Evolutionary conservation across 139 green algal species (phyloP).

Genomic region (Closterium sp.): DNA sequence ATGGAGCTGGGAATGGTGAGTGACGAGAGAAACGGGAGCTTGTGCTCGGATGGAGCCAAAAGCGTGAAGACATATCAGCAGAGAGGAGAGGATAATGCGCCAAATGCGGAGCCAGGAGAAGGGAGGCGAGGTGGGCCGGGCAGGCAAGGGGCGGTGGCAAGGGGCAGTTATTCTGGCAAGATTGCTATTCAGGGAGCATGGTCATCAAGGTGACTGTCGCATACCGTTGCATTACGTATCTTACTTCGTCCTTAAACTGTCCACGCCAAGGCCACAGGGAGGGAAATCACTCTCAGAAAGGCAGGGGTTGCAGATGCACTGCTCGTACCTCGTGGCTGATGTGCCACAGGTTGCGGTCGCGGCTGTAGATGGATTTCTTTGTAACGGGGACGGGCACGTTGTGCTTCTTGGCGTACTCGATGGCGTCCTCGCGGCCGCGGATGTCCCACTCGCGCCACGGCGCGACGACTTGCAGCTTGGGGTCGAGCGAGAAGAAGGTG

Average conservation of each 20-base stretch:
- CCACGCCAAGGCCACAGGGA: too few relatives aligned
- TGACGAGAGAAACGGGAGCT: too few relatives aligned
- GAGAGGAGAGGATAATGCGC: too few relatives aligned
- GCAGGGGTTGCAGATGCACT: not conserved
- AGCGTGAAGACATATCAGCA: too few relatives aligned
- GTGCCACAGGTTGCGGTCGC: slow-evolving; percentile 55
- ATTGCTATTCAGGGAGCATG: too few relatives aligned
- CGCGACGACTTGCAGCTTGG: slow-evolving; percentile 98
- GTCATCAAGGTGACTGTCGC: not conserved
- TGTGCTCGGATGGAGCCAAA: too few relatives aligned
- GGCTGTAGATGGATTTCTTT: slow-evolving; percentile 56
- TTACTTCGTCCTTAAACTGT: too few relatives aligned
- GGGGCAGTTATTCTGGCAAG: too few relatives aligned
- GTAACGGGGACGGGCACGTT: slow-evolving; percentile 52
- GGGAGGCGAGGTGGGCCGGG: not conserved
- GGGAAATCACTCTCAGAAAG: not conserved
- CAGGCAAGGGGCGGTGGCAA: not conserved
- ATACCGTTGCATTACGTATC: too few relatives aligned
- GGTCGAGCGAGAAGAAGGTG: slow-evolving; percentile 94
- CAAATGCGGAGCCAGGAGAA: not conserved
- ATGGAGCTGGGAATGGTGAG: too few relatives aligned
- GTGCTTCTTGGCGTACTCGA: slow-evolving; percentile 52
- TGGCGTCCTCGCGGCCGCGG: slow-evolving; percentile 53
- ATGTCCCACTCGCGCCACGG: slow-evolving; percentile 96
- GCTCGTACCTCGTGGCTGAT: slow-evolving; percentile 49